A percentile compares a stretch with the other conserved stretches of the same genome.
phyloP scores from a whole-genome alignment of 2,329 filamentous ascomycete genomes.

The Fusarium mangiferae region DNA sequence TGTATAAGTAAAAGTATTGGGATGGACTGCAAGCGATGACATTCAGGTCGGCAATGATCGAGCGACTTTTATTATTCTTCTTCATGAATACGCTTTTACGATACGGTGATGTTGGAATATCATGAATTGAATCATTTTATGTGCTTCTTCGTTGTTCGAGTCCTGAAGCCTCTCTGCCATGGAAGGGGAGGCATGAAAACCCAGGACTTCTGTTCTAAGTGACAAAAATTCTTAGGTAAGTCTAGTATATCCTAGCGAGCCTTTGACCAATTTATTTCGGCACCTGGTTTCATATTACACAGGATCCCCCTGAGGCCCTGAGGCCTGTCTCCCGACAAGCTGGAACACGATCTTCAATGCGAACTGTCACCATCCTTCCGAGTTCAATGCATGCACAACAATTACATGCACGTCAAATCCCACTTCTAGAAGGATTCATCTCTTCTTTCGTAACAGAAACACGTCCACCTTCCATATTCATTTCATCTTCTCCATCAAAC shows the following conservation, averaged over 20 bases:
- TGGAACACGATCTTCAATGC: not conserved
- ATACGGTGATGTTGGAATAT: no score
- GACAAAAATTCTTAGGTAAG: not conserved
- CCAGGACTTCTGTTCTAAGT: no score
- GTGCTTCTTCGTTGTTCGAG: no score
- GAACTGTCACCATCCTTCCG: not conserved
- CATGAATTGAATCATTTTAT: no score
- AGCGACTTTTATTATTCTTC: not conserved
- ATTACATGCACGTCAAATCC: not conserved
- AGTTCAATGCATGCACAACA: not conserved
- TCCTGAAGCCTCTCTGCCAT: no score
- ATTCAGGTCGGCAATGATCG: not conserved
- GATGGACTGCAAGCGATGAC: not conserved
- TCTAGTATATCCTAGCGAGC: rapidly evolving
- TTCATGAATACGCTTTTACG: not conserved
- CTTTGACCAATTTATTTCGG: not conserved
- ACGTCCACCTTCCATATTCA: not conserved
- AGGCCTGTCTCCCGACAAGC: not conserved
- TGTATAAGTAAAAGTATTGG: not conserved
- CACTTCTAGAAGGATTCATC: not conserved
- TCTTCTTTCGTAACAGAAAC: not conserved
- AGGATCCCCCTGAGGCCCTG: not conserved
- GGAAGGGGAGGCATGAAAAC: no score
- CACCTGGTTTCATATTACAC: not conserved
- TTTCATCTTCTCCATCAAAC: not conserved